Conservation (phyloP, 2,329 filamentous ascomycete species). For the Podosphaera xanthii region DNA sequence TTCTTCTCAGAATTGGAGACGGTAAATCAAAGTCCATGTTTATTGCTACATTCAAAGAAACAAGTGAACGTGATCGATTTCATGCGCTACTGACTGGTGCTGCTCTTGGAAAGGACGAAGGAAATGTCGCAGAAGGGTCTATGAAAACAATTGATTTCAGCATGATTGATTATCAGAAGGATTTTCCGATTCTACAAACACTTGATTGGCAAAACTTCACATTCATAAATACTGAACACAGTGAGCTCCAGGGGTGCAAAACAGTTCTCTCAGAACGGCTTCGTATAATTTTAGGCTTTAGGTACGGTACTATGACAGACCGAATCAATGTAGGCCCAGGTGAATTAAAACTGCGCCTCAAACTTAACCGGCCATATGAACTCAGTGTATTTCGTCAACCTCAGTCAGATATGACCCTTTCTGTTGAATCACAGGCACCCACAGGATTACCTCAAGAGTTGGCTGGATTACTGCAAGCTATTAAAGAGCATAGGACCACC, state of each 20-base stretch:
- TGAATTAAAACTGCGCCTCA: slow-evolving; percentile 44
- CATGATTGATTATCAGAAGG: slow-evolving; percentile 23
- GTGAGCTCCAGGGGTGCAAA: slow-evolving; percentile 32
- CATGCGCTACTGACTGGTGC: slow-evolving; percentile 55
- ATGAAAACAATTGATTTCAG: slow-evolving; percentile 41
- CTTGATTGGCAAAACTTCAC: slow-evolving; percentile 41
- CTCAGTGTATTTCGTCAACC: slow-evolving; percentile 47
- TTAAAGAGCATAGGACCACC: slow-evolving; percentile 37
- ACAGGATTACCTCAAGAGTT: slow-evolving; percentile 41
- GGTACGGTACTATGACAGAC: slow-evolving; percentile 59
- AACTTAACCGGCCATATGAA: slow-evolving; percentile 33
- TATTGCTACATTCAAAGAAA: slow-evolving; percentile 52
- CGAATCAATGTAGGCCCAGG: slow-evolving; percentile 59
- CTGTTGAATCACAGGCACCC: slow-evolving; percentile 42
- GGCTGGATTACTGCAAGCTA: slow-evolving; percentile 22
- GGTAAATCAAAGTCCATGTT: slow-evolving; percentile 32
- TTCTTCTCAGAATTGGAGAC: slow-evolving; percentile 36
- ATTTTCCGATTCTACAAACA: slow-evolving; percentile 11
- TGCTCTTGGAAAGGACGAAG: slow-evolving; percentile 42
- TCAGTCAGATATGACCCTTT: slow-evolving; percentile 56
- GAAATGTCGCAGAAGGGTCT: slow-evolving; percentile 44
- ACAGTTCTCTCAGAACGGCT: slow-evolving; percentile 58
- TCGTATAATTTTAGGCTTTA: slow-evolving; percentile 51
- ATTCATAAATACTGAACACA: slow-evolving; percentile 46
- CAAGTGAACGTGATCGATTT: slow-evolving; percentile 45